Conservation (phyloP, 306 rosid genomes). For the Sindora glabra region DNA sequence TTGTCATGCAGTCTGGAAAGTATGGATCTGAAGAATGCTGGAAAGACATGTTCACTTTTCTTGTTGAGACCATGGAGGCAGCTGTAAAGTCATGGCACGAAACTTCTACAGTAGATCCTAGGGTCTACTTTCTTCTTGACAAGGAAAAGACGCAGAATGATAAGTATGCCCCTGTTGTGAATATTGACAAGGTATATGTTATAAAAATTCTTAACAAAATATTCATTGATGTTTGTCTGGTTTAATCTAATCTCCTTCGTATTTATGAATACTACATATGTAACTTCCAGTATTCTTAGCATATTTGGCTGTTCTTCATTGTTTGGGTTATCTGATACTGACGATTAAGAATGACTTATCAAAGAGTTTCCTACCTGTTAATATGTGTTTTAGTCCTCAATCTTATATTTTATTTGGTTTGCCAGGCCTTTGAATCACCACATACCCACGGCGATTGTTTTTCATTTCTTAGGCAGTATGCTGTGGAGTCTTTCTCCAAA, state of each 20-base stretch:
- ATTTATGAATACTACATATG: background rate
- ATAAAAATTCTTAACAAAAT: background rate
- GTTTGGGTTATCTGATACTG: background rate
- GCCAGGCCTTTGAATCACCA: constrained; percentile 95
- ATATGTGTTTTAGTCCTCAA: constrained; percentile 1
- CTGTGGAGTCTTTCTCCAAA: constrained; percentile 78
- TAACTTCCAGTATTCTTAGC: constrained; percentile 1
- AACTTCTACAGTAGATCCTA: constrained; percentile 79
- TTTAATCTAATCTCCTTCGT: background rate
- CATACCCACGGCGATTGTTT: constrained; percentile 71
- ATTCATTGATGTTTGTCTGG: background rate
- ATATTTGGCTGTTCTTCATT: constrained; percentile 6
- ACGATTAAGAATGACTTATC: background rate
- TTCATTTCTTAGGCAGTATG: constrained; percentile 88
- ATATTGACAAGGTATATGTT: constrained; percentile 77
- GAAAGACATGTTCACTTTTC: constrained; percentile 65
- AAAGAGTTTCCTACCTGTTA: background rate
- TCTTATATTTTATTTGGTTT: constrained; percentile 11
- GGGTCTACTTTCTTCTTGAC: constrained; percentile 84
- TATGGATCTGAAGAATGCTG: constrained; percentile 71
- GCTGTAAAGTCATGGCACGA: constrained; percentile 90
- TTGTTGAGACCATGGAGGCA: constrained; percentile 86
- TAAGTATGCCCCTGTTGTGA: constrained; percentile 82
- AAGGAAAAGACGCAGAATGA: constrained; percentile 71
- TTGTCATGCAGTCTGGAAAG: constrained; percentile 57